phyloP scores from a whole-genome alignment of 176 grass and related monocot species.

The Zizania latifolia region DNA sequence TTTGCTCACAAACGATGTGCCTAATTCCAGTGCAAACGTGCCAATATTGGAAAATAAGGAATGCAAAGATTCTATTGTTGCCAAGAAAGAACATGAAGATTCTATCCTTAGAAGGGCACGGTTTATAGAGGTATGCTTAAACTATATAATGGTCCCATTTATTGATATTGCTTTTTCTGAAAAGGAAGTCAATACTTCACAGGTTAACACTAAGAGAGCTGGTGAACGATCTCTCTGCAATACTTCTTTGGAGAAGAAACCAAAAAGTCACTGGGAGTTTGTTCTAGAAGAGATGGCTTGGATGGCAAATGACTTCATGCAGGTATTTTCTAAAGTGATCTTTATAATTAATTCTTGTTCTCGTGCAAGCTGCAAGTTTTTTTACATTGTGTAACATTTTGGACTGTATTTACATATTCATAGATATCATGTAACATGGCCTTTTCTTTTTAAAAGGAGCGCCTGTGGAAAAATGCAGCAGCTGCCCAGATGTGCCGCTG shows the following conservation, averaged over 20 bases:
- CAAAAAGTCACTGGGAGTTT: conserved; percentile 94
- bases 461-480: conserved; percentile 73
- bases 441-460: conserved; percentile 58
- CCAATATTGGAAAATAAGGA: conserved; percentile 32
- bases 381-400: background rate
- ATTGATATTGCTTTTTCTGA: conserved; percentile 21
- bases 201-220: conserved; percentile 72
- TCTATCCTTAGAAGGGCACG: conserved; percentile 61
- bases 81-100: conserved; percentile 68
- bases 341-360: conserved; percentile 10
- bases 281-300: conserved; percentile 98
- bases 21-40: conserved; percentile 4
- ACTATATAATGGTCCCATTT: conserved; percentile 29
- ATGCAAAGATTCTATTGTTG: conserved; percentile 32
- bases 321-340: conserved; percentile 54
- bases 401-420: background rate
- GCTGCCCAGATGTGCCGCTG: conserved; percentile 55
- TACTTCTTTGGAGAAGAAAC: conserved; percentile 67
- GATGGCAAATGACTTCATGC: conserved; percentile 98
- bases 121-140: conserved; percentile 70
- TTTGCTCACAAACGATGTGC: conserved; percentile 10
- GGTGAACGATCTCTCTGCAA: conserved; percentile 50
- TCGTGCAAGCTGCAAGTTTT: conserved; percentile 5
- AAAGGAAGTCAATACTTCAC: conserved; percentile 21
- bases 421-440: conserved; percentile 3